These are phyloP conservation scores for Chrysoporthe puriensis DNA, from an alignment of 2,329 filamentous ascomycete species.

Conservation along the genomic window DNA sequence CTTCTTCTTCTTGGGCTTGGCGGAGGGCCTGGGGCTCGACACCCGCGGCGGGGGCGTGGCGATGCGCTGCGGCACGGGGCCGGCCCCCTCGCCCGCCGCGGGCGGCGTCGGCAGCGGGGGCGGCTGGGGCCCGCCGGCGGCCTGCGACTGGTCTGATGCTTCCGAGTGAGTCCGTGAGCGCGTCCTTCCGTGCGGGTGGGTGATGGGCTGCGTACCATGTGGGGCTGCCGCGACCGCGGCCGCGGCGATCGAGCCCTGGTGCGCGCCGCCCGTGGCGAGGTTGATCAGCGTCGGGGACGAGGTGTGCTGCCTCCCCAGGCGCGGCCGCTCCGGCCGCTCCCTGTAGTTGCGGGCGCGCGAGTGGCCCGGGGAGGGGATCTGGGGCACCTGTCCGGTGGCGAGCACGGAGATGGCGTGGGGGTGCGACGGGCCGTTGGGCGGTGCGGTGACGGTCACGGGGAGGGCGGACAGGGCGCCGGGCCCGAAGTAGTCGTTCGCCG, in stretches of 20 bases:
- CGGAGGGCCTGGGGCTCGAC: constrained; percentile 53
- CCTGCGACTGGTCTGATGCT: constrained; percentile 52
- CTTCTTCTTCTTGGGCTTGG: constrained; percentile 59
- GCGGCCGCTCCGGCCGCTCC: constrained; percentile 62
- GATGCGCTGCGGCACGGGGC: constrained; percentile 50
- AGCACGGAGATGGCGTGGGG: constrained; percentile 70
- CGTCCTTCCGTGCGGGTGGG: constrained; percentile 42
- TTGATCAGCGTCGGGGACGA: constrained; percentile 77
- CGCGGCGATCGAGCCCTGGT: constrained; percentile 42
- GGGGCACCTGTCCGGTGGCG: constrained; percentile 77
- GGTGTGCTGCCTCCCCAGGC: constrained; percentile 72
- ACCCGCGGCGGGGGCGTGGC: constrained; percentile 56
- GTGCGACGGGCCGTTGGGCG: constrained; percentile 40
- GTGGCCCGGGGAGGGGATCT: constrained; percentile 81
- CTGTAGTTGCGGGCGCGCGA: constrained; percentile 58
- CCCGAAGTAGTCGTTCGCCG: constrained; percentile 81
- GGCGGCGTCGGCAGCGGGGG: constrained; percentile 47
- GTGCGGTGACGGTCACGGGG: constrained; percentile 44
- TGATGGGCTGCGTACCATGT: constrained; percentile 45
- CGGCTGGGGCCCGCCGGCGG: constrained; percentile 51
- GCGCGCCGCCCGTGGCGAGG: constrained; percentile 51
- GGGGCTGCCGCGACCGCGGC: constrained; percentile 34
- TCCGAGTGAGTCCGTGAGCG: constrained; percentile 62
- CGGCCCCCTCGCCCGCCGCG: constrained; percentile 46
- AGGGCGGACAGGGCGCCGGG: constrained; percentile 54